Percentiles rank a stretch among this genome's conserved stretches.
phyloP scores from a whole-genome alignment of 805 yeast genomes.

The Candida orba region DNA sequence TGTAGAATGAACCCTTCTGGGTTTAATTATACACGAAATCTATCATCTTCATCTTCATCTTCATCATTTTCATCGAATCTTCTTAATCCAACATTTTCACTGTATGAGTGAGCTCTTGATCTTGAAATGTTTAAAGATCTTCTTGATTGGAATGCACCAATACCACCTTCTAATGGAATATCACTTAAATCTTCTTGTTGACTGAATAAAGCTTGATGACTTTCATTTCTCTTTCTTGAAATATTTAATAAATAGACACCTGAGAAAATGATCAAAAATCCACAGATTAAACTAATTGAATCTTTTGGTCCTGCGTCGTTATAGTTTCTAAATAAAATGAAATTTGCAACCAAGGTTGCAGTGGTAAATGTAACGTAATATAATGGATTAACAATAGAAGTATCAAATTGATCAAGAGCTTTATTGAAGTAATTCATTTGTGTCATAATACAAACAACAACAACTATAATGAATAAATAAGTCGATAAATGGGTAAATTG shows the following conservation, averaged over 20 bases:
- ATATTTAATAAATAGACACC: slow-evolving; percentile 82
- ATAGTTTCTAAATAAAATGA: slow-evolving; percentile 79
- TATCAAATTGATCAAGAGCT: slow-evolving; percentile 88
- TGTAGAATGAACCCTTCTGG: not conserved
- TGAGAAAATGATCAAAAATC: slow-evolving; percentile 78
- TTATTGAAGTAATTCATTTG: slow-evolving; percentile 94
- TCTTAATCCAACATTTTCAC: slow-evolving; percentile 46
- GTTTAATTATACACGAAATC: slow-evolving; percentile 19
- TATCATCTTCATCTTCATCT: slow-evolving; percentile 29
- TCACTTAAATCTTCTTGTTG: slow-evolving; percentile 50
- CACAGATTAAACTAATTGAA: slow-evolving; percentile 73
- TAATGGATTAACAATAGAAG: slow-evolving; percentile 84
- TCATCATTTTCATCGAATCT: slow-evolving; percentile 46
- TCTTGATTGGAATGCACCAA: slow-evolving; percentile 70
- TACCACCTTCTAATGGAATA: slow-evolving; percentile 79
- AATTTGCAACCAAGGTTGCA: slow-evolving; percentile 78
- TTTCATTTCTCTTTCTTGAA: slow-evolving; percentile 56
- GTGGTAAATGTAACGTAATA: slow-evolving; percentile 91
- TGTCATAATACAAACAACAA: slow-evolving; percentile 73
- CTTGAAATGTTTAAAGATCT: slow-evolving; percentile 66
- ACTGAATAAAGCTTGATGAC: slow-evolving; percentile 28
- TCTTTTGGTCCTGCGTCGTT: slow-evolving; percentile 76
- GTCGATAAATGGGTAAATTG: slow-evolving; percentile 84
- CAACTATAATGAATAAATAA: slow-evolving; percentile 71
- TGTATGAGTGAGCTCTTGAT: slow-evolving; percentile 22